phyloP scores from a whole-genome alignment of 176 grass and related monocot genomes.

The Canna indica region DNA sequence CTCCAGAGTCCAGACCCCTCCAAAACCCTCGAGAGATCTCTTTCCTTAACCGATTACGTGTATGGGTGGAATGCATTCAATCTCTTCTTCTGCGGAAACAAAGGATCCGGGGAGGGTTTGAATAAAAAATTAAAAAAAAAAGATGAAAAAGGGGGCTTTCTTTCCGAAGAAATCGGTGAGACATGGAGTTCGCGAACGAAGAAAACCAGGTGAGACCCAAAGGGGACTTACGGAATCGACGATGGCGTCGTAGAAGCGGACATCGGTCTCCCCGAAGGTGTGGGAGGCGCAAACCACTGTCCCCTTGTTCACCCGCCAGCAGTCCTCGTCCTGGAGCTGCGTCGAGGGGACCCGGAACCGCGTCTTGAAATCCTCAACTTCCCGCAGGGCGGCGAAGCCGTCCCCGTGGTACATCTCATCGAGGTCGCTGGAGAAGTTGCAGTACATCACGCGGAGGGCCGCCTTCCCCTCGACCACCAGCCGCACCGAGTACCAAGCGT shows the following conservation, averaged over 20 bases:
- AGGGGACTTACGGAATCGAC: background rate
- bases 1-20: no score
- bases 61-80: no score
- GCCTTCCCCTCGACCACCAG: background rate
- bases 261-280: background rate
- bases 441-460: background rate
- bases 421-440: background rate
- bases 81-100: no score
- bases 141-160: no score
- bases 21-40: no score
- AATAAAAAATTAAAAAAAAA: no score
- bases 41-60: no score
- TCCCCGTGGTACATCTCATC: background rate
- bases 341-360: slow-evolving; percentile 3
- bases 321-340: slow-evolving; percentile 16
- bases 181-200: no score
- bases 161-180: no score
- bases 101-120: no score
- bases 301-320: slow-evolving; percentile 1
- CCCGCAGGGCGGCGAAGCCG: background rate
- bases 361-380: background rate
- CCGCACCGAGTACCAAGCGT: slow-evolving; percentile 10
- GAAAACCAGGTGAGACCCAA: no score
- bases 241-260: slow-evolving; percentile 10
- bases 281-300: slow-evolving; percentile 2